Base-by-base conservation (phyloP, 495 filamentous ascomycete species). In the Xylaria scruposa region DNA sequence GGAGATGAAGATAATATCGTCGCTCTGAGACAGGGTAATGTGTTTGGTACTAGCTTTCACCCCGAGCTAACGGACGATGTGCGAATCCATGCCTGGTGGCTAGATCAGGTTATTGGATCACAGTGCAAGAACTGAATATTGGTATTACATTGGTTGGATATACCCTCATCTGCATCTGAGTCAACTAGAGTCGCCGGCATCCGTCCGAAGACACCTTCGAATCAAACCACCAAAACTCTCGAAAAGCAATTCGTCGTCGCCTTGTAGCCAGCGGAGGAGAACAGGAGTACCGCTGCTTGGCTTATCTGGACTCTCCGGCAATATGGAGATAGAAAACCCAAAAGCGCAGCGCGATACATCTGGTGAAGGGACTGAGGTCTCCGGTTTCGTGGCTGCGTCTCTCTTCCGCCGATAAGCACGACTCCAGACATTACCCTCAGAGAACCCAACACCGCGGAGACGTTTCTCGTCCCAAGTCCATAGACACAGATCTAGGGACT, bases 11-110 rank as follows among this genome's bases (percentile, higher is more conserved):
- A 68, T 24, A 93, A 97, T 76, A 94, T 99, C 58, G 89, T 99
- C 60, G 96, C 96, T 9, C 93, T 99, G 56, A 86, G 88, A 70
- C 95, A 98, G 81, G 93, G 93, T 15, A 98, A 98, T 83, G 93
- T 97, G 1, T 94, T 99, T 71, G 97, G 94, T 7, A 98, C 94
- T 8, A 97, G 94, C 78, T 99, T 98, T 78, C 97, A 99, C 77
- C 96, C 97, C 0, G 97, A 99, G 80, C 81, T 99, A 77, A 99
- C 95, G 29, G 90, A 89, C 29, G 96, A 99, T 80, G 84, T 88
- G 70, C 86, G 96, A 75, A 98, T 98, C 75, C 96, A 99, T 81
- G 82, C 89, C 4, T 99, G 96, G 96, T 99, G 96, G 96, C 76
- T 99, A 77, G 80, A 86, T 74, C 88, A 94, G 79, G 93, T 98